Base-by-base conservation (phyloP, 345 rosid genomes). In the Toxicodendron radicans region DNA sequence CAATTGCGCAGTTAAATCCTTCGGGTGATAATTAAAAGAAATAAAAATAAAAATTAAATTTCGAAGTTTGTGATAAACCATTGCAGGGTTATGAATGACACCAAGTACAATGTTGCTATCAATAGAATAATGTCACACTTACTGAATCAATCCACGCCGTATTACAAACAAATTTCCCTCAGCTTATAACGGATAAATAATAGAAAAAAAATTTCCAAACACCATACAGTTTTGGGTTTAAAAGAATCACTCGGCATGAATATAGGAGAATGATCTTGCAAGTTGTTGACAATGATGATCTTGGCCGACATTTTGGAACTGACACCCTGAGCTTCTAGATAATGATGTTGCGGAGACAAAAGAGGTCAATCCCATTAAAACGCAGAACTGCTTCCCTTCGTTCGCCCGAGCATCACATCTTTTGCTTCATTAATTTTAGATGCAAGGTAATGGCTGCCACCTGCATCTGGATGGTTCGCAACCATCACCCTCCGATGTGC, bases 401-500 rank as follows among this genome's bases (percentile, higher is more conserved):
- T 71, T 76, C 77, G 83, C 35, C 87, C 74, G 3, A 81, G 80
- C 85, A 86, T 73, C 73, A 76, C 17, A 64, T 83, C 89, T 71
- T 81, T 81, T 0, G 89, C 89, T 78, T 86, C 89, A 30, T 86
- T 83, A 62, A 83, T 83, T 69, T 83, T 86, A 5, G 84, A 79
- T 20, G 89, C 89, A 23, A 85, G 85, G 75, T 83, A 85, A 52
- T 85, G 82, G 70, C 89, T 85, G 23, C 89, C 86, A 11, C 86
- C 86, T 1, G 83, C 82, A 46, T 86, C 89, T 1, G 87, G 89
- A 78, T 83, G 89, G 80, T 83, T 86, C 30, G 94, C 91, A 5
- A 83, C 85, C 91, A 89, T 89, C 13, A 87, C 88, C 82, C 79
- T 80, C 78, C 88, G 81, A 70, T 89, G 90, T 10, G 91, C 91